Conservation (phyloP, 208 protist species). For the Vickermania ingenoplastis region DNA sequence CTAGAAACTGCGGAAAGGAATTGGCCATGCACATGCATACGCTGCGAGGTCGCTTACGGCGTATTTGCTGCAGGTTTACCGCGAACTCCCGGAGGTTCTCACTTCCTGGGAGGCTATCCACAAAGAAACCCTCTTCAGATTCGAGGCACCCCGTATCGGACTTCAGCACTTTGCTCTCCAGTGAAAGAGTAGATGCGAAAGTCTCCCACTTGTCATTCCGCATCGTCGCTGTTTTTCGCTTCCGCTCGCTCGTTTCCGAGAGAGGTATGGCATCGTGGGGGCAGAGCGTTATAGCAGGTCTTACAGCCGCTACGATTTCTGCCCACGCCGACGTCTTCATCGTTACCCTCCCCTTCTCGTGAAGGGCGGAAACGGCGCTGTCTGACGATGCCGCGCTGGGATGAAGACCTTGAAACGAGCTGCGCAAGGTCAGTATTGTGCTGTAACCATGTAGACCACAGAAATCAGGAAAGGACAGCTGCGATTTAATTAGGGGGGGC, state of each 20-base stretch:
- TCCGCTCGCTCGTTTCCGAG: conserved; percentile 23
- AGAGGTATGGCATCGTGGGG: conserved; percentile 50
- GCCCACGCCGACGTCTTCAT: conserved; percentile 43
- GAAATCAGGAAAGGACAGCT: conserved; percentile 36
- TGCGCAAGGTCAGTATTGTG: conserved; percentile 46
- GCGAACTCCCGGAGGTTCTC: too few species aligned
- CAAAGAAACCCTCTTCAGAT: too few species aligned
- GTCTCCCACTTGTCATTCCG: too few species aligned
- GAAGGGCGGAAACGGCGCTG: conserved; percentile 33
- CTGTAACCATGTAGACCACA: conserved; percentile 51
- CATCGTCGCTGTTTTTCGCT: conserved; percentile 22
- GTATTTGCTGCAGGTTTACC: too few species aligned
- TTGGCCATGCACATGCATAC: conserved; percentile 33
- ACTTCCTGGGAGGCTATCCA: too few species aligned
- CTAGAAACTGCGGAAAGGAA: conserved; percentile 34
- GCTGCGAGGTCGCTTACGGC: too few species aligned
- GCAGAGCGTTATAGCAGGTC: conserved; percentile 33
- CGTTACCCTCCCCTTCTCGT: conserved; percentile 48
- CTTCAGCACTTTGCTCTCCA: too few species aligned
- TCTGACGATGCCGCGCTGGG: conserved; percentile 40
- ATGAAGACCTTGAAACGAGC: conserved; percentile 54
- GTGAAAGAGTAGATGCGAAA: too few species aligned
- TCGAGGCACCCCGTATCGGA: too few species aligned
- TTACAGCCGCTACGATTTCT: conserved; percentile 31
- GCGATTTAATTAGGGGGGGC: conserved; percentile 19